phyloP scores from a whole-genome alignment of 805 yeast species.

The Candida manassasensis region DNA sequence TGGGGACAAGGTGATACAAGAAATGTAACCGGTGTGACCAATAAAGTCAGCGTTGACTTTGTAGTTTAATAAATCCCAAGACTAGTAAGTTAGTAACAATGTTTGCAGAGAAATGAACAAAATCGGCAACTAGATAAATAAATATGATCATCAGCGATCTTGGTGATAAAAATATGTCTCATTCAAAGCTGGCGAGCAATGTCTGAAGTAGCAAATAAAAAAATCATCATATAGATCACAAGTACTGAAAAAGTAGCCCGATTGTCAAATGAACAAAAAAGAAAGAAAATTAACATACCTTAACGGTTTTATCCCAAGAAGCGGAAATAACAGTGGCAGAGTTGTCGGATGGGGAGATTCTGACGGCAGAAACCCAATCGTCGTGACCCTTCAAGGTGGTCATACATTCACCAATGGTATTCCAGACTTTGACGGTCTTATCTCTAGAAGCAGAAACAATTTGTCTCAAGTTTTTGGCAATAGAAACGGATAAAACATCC shows the following conservation, averaged over 20 bases:
- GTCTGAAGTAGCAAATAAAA: conserved; percentile 99
- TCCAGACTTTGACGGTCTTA: conserved; percentile 99
- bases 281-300: conserved; percentile 65
- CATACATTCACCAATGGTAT: conserved; percentile 96
- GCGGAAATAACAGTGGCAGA: conserved; percentile 87
- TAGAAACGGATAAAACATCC: conserved; percentile 95
- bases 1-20: conserved; percentile 96
- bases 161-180: conserved; percentile 96
- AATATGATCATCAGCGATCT: conserved; percentile 80
- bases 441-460: conserved; percentile 99
- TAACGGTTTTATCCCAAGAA: conserved; percentile 97
- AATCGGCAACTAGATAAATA: neutral
- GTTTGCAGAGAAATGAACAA: neutral
- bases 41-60: conserved; percentile 89
- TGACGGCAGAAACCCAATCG: conserved; percentile 99
- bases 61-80: conserved; percentile 89
- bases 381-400: conserved; percentile 91
- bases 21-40: conserved; percentile 99
- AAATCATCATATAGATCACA: conserved; percentile 59
- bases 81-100: conserved; percentile 58
- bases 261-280: conserved; percentile 4
- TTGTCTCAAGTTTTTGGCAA: conserved; percentile 94
- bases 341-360: conserved; percentile 85
- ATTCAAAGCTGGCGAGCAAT: conserved; percentile 62
- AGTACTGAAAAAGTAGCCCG: too few relatives aligned